These are phyloP conservation scores for Cucurbita argyrosperma DNA, from an alignment of 306 rosid species.

Conservation along the genomic window DNA sequence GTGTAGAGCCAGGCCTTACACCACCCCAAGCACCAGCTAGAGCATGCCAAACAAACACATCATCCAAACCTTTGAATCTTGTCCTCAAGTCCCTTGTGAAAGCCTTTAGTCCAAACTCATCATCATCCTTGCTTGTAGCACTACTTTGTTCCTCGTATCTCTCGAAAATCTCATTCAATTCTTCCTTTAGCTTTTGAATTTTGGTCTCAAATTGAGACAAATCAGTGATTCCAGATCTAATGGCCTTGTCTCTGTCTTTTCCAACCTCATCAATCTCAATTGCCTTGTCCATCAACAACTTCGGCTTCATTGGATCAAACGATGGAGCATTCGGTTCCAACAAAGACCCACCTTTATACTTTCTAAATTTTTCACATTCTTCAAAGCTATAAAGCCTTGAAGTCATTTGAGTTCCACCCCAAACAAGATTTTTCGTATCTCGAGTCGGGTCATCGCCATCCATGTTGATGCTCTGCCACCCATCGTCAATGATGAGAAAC, in stretches of 20 bases:
- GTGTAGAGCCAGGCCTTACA: conserved; percentile 66
- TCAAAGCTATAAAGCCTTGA: conserved; percentile 56
- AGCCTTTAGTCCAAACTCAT: conserved; percentile 51
- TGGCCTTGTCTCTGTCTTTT: conserved; percentile 24
- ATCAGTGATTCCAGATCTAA: conserved; percentile 17
- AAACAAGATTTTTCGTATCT: conserved; percentile 45
- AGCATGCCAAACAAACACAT: conserved; percentile 79
- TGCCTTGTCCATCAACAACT: conserved; percentile 39
- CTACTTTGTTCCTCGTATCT: conserved; percentile 15
- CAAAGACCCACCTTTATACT: conserved; percentile 40
- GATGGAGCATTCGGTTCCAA: conserved; percentile 37
- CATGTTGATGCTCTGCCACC: conserved; percentile 73
- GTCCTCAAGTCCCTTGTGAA: conserved; percentile 60
- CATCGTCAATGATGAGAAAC: conserved; percentile 71
- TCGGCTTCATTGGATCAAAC: conserved; percentile 40
- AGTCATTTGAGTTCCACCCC: conserved; percentile 68
- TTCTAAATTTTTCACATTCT: conserved; percentile 55
- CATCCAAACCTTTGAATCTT: conserved; percentile 54
- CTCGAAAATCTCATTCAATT: conserved; percentile 41
- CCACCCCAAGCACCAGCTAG: conserved; percentile 93
- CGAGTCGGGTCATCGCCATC: conserved; percentile 41
- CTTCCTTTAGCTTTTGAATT: conserved; percentile 27
- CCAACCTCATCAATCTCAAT: conserved; percentile 41
- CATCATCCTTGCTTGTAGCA: neutral
- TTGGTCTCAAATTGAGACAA: conserved; percentile 18